Percentiles rank a stretch among this genome's conserved stretches.
Evolutionary conservation across 2,329 filamentous ascomycete genomes (phyloP).

Genomic region (Pseudogymnoascus sp.): DNA sequence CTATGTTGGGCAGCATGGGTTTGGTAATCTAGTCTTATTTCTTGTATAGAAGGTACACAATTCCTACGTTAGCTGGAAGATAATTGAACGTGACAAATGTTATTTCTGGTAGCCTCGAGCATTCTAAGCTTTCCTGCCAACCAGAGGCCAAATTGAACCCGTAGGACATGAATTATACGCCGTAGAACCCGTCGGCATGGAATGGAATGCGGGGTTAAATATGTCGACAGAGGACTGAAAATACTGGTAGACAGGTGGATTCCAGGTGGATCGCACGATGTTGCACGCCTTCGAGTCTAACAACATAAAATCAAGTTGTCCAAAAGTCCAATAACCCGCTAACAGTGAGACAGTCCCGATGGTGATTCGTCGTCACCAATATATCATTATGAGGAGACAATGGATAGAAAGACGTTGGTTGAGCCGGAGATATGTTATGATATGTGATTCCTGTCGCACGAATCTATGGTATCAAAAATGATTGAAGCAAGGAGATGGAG

Average conservation of each 20-base stretch:
- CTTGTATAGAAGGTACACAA: conserved; percentile 1
- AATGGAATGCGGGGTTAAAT: neutral
- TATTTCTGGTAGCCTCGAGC: neutral
- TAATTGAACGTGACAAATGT: neutral
- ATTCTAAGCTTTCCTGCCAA: neutral
- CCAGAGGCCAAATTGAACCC: neutral
- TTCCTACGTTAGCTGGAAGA: neutral
- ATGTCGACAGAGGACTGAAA: neutral
- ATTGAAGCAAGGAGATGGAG: neutral
- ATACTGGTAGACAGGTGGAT: neutral
- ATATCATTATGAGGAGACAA: neutral
- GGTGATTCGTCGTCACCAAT: neutral
- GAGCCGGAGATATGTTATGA: neutral
- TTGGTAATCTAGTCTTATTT: conserved; percentile 1
- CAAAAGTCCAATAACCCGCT: neutral
- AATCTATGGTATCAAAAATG: neutral
- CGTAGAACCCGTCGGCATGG: neutral
- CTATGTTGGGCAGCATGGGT: conserved; percentile 1
- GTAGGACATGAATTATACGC: neutral
- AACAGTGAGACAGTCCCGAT: neutral
- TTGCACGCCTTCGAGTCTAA: neutral
- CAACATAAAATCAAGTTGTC: neutral
- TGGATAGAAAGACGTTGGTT: neutral
- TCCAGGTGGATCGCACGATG: neutral
- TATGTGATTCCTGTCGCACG: neutral